Evolutionary conservation across 2,329 filamentous ascomycete species (phyloP).

Genomic region (Fusarium tanahbumbuense): DNA sequence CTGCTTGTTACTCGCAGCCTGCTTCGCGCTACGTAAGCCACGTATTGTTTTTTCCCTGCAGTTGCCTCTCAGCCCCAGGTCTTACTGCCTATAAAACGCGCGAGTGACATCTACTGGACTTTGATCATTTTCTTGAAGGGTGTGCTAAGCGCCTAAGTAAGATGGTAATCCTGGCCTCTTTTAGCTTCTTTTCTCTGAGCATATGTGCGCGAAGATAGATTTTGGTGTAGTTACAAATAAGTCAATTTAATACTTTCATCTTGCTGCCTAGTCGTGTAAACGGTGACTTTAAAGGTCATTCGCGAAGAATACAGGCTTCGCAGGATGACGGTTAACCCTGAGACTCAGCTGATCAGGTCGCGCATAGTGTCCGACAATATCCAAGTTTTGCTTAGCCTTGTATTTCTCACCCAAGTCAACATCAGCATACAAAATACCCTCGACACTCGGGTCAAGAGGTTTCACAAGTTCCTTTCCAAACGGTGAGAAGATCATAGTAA

Average conservation of each 20-base stretch:
- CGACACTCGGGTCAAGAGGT: constrained; percentile 41
- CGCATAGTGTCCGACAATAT: constrained; percentile 50
- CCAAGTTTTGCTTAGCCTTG: constrained; percentile 50
- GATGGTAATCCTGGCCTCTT: too few relatives aligned
- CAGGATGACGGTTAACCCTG: constrained; percentile 6
- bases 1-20: not conserved
- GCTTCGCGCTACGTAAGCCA: not conserved
- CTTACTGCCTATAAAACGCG: fast-evolving
- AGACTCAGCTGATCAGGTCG: constrained; percentile 55
- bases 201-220: too few relatives aligned
- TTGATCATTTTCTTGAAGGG: too few relatives aligned
- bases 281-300: not conserved
- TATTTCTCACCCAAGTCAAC: constrained; percentile 47
- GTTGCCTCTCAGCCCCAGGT: too few relatives aligned
- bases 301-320: constrained; percentile 14
- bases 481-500: constrained; percentile 50
- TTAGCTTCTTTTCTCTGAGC: too few relatives aligned
- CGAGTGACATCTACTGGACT: too few relatives aligned
- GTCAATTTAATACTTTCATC: not conserved
- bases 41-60: too few relatives aligned
- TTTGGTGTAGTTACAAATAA: too few relatives aligned
- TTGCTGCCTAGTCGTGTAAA: not conserved
- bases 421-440: constrained; percentile 54
- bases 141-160: too few relatives aligned
- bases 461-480: constrained; percentile 47